Conservation (phyloP, 148 eudicot species). For the Camellia japonica region DNA sequence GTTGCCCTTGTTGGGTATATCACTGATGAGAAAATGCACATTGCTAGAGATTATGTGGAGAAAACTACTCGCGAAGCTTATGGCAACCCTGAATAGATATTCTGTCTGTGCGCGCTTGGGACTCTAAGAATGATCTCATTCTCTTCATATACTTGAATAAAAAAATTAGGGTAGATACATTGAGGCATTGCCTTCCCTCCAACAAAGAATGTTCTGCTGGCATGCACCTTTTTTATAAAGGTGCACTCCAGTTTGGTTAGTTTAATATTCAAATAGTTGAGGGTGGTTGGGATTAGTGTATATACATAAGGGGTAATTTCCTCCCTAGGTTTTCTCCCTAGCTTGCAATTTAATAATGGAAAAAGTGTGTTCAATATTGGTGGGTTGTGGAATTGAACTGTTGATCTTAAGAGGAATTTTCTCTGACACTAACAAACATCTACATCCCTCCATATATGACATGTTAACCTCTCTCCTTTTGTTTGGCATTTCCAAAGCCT, state of each 20-base stretch:
- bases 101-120: too few species aligned
- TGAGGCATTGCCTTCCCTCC: not conserved
- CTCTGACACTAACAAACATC: not conserved
- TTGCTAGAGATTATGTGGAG: constrained; percentile 92
- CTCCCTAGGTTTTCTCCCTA: too few species aligned
- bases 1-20: constrained; percentile 89
- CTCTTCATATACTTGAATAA: not conserved
- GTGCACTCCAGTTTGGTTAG: too few species aligned
- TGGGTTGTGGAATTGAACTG: not conserved
- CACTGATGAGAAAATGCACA: constrained; percentile 95
- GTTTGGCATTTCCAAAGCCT: not conserved
- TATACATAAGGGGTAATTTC: too few species aligned
- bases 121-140: not conserved
- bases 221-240: not conserved
- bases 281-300: too few species aligned
- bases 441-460: too few species aligned
- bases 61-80: constrained; percentile 82
- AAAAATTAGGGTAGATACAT: not conserved
- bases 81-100: constrained; percentile 84
- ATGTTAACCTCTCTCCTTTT: not conserved
- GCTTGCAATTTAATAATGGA: too few species aligned
- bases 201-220: not conserved
- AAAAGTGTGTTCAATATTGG: too few species aligned
- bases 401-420: not conserved
- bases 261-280: too few species aligned